These are phyloP conservation scores for Solanum appendiculatum DNA, from an alignment of 257 asterid species.

Conservation along the genomic window DNA sequence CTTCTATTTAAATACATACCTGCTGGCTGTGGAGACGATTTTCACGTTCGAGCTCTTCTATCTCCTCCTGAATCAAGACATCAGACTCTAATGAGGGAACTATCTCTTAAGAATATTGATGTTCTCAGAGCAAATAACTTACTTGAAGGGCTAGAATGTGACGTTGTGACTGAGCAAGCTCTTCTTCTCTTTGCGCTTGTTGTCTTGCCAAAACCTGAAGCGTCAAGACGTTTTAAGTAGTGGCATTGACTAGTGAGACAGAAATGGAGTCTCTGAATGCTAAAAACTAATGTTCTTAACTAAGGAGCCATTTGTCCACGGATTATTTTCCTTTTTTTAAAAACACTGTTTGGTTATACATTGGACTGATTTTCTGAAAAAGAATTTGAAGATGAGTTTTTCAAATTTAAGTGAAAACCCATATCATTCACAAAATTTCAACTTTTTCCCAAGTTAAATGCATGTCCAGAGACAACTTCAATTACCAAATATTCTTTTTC, in stretches of 20 bases:
- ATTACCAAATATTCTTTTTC: neutral
- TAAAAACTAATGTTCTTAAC: neutral
- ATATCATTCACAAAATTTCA: neutral
- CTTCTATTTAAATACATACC: constrained; percentile 29
- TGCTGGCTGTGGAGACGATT: constrained; percentile 95
- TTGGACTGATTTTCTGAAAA: neutral
- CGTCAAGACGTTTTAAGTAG: constrained; percentile 5
- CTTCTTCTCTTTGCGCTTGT: constrained; percentile 99
- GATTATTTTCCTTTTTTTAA: neutral
- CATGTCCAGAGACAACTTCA: neutral
- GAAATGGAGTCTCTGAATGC: neutral
- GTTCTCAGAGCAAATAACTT: constrained; percentile 17
- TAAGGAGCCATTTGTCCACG: neutral
- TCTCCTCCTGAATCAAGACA: constrained; percentile 65
- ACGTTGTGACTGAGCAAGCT: constrained; percentile 92
- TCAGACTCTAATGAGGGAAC: constrained; percentile 1
- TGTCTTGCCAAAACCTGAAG: constrained; percentile 96
- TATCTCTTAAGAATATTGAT: neutral
- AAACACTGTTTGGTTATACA: neutral
- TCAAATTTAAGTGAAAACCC: neutral
- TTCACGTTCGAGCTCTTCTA: constrained; percentile 98
- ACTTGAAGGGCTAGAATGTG: constrained; percentile 97
- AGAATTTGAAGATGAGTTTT: neutral
- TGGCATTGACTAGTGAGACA: neutral
- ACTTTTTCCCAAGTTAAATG: neutral